These are phyloP conservation scores for Sclerotiophoma versabilis DNA, from an alignment of 2,329 filamentous ascomycete species.

Conservation along the genomic window DNA sequence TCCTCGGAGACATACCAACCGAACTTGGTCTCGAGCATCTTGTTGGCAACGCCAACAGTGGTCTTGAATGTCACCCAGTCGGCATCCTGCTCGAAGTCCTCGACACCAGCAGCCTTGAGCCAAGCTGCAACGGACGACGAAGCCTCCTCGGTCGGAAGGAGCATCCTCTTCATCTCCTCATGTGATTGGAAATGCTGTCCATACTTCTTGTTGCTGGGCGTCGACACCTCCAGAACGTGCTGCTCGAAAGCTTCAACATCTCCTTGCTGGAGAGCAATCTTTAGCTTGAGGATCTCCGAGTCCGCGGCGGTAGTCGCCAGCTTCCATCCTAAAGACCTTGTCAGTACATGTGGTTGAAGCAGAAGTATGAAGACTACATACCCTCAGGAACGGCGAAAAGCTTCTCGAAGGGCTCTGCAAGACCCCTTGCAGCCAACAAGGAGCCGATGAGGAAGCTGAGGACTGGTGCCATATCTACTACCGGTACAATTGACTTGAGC, in stretches of 20 bases:
- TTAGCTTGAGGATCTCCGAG: conserved; percentile 34
- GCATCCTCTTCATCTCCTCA: conserved; percentile 53
- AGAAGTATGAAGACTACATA: conserved; percentile 1
- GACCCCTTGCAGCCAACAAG: conserved; percentile 28
- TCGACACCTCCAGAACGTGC: conserved; percentile 53
- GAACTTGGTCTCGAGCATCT: conserved; percentile 59
- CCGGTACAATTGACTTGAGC: conserved; percentile 20
- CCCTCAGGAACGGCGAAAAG: conserved; percentile 32
- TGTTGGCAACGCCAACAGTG: conserved; percentile 49
- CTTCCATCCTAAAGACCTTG: conserved; percentile 30
- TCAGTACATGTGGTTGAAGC: not conserved
- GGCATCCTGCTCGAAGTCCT: conserved; percentile 49
- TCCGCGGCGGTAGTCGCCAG: conserved; percentile 26
- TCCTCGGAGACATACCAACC: conserved; percentile 51
- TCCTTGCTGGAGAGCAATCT: conserved; percentile 42
- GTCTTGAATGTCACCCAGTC: conserved; percentile 47
- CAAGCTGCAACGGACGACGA: conserved; percentile 51
- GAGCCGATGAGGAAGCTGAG: conserved; percentile 34
- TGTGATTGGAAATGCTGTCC: conserved; percentile 57
- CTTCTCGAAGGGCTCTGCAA: conserved; percentile 39
- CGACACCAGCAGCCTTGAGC: conserved; percentile 53
- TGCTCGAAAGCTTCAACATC: conserved; percentile 49
- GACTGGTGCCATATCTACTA: conserved; percentile 31
- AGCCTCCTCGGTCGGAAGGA: conserved; percentile 51
- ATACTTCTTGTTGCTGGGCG: conserved; percentile 56